Evolutionary conservation across 2,329 filamentous ascomycete genomes (phyloP).

Genomic region (Ophiocordyceps polyrhachis-furcata): DNA sequence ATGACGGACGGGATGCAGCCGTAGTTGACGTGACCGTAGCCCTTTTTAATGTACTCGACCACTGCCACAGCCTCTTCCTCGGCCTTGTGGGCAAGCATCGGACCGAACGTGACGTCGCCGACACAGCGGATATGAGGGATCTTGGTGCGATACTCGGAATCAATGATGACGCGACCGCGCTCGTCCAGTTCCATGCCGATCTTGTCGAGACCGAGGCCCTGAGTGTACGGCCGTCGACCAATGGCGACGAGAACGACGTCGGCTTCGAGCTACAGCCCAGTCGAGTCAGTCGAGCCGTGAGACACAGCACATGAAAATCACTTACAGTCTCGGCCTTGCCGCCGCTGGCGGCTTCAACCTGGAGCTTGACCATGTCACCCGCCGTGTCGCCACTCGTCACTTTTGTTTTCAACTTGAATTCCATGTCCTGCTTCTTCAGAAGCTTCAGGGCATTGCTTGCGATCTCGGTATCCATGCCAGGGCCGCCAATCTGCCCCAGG

Average conservation of each 20-base stretch:
- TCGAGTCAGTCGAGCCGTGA: neutral
- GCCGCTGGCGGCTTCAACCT: conserved; percentile 83
- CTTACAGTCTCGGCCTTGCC: conserved; percentile 82
- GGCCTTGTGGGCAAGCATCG: conserved; percentile 98
- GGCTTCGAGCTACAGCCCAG: conserved; percentile 52
- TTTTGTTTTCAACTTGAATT: conserved; percentile 97
- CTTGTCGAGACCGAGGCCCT: conserved; percentile 82
- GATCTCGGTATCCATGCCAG: conserved; percentile 91
- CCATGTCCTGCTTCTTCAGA: conserved; percentile 87
- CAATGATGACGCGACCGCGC: conserved; percentile 85
- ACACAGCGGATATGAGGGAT: conserved; percentile 91
- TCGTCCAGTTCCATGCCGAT: conserved; percentile 84
- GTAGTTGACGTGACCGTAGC: conserved; percentile 98
- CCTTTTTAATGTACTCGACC: conserved; percentile 95
- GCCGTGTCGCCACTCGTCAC: conserved; percentile 69
- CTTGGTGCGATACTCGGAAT: conserved; percentile 98
- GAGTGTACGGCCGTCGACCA: conserved; percentile 85
- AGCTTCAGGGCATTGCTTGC: conserved; percentile 85
- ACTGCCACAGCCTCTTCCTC: conserved; percentile 94
- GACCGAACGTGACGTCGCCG: conserved; percentile 90
- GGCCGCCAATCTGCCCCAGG: conserved; percentile 86
- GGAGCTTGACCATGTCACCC: conserved; percentile 60
- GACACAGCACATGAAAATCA: conserved; percentile 3
- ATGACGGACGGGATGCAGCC: conserved; percentile 94
- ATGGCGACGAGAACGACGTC: conserved; percentile 96